Evolutionary conservation across 139 green algal genomes (phyloP), one percentile per base, ranked within the genome.

Genomic region (Gonium pectorale): DNA sequence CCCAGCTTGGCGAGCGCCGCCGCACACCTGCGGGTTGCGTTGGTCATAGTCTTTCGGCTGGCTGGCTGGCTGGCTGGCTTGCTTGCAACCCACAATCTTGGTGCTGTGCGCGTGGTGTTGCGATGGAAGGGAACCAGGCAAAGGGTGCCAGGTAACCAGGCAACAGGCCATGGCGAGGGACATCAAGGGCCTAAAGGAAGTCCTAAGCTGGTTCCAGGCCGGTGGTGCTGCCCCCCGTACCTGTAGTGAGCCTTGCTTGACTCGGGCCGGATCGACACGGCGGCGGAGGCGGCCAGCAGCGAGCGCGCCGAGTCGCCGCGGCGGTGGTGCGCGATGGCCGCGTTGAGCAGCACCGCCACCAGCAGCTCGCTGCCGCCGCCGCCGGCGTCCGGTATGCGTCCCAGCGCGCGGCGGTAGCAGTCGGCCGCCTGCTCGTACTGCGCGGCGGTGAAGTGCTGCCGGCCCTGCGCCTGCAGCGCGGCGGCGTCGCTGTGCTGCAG

Each of bases 181-280:
- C n/a, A n/a, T n/a, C n/a, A n/a, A n/a, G n/a, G n/a, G n/a, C n/a
- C n/a, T n/a, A n/a, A n/a, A n/a, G n/a, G n/a, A n/a, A n/a, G n/a
- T n/a, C n/a, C n/a, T n/a, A n/a, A n/a, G n/a, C n/a, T n/a, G n/a
- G n/a, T n/a, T n/a, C n/a, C 44, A 70, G 4, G 5, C 66, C 79
- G 29, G 64, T 24, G 8, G n/a, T n/a, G n/a, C n/a, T n/a, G n/a
- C n/a, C n/a, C n/a, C n/a, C n/a, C n/a, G n/a, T n/a, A n/a, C n/a
- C 67, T 51, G 38, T 63, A 86, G 73, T 43, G 56, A 1, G 73
- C 54, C 73, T 81, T 81, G 73, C 27, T 41, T 27, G 27, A 5
- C 13, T n/a, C 54, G 2, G 73, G 73, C 38, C 31, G 54, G 19
- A 60, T 22, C 38, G 56, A 54, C 22, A 56, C 38, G 26, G 54